These are phyloP conservation scores for Cercophora scortea DNA, from an alignment of 495 filamentous ascomycete genomes.

Conservation along the genomic window DNA sequence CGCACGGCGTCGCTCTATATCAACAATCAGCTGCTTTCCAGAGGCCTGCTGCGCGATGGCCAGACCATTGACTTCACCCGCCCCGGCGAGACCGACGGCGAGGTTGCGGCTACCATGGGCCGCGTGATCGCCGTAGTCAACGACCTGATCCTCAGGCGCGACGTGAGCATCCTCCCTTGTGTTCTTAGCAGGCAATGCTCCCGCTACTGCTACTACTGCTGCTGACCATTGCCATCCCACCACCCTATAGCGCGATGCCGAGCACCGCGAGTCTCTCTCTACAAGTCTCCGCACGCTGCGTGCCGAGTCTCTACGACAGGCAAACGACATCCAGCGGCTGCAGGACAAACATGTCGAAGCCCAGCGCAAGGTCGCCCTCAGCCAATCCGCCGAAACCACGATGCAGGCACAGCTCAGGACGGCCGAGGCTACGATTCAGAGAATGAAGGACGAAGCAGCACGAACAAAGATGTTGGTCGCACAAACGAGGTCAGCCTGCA, in stretches of 20 bases:
- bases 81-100: constrained; percentile 59
- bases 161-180: constrained; percentile 46
- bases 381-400: constrained; percentile 64
- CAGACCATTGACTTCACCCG: constrained; percentile 76
- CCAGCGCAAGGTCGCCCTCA: constrained; percentile 63
- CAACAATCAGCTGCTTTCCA: constrained; percentile 88
- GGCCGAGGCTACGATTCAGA: constrained; percentile 60
- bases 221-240: constrained; percentile 3
- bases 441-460: constrained; percentile 71
- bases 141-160: constrained; percentile 74
- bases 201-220: neutral
- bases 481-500: constrained; percentile 79
- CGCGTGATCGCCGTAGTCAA: constrained; percentile 88
- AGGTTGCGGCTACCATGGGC: constrained; percentile 63
- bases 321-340: constrained; percentile 49
- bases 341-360: constrained; percentile 64
- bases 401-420: constrained; percentile 59
- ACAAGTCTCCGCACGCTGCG: constrained; percentile 70
- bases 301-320: constrained; percentile 60
- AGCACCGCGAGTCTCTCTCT: constrained; percentile 72
- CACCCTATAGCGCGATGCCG: constrained; percentile 66
- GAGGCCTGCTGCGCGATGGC: constrained; percentile 80
- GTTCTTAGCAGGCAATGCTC: neutral
- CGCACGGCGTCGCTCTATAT: constrained; percentile 88
- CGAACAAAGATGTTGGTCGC: constrained; percentile 67